A percentile compares a stretch with the other conserved stretches of the same genome.
Conservation (phyloP, 1,284 basidiomycete species). For the Xerocomus amazonicus region DNA sequence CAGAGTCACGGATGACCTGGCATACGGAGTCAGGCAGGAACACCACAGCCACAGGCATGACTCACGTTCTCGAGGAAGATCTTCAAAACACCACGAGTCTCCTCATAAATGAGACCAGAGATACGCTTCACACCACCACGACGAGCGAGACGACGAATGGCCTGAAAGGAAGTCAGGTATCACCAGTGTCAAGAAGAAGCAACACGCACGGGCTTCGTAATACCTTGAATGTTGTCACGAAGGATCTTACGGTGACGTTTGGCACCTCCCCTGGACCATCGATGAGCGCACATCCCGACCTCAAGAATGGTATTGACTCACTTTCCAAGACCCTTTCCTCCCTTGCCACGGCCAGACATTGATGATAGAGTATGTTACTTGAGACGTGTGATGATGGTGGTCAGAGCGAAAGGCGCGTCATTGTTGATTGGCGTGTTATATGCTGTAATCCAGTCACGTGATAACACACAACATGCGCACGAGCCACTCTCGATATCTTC, state of each 20-base stretch:
- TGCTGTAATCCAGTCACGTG: slow-evolving; percentile 26
- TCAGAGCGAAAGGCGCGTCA: slow-evolving; percentile 21
- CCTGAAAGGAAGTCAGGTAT: slow-evolving; percentile 39
- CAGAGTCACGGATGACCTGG: slow-evolving; percentile 80
- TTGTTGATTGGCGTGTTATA: slow-evolving; percentile 31
- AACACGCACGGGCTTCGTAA: slow-evolving; percentile 58
- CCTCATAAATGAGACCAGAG: slow-evolving; percentile 81
- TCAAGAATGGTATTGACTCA: slow-evolving; percentile 1
- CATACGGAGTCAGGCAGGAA: slow-evolving; percentile 54
- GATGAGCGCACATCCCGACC: slow-evolving; percentile 32
- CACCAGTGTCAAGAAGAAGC: slow-evolving; percentile 61
- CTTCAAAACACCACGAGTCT: slow-evolving; percentile 83
- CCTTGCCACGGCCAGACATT: slow-evolving; percentile 46
- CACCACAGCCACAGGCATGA: slow-evolving; percentile 6
- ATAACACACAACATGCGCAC: not conserved
- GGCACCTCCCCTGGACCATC: slow-evolving; percentile 74
- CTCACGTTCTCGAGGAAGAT: slow-evolving; percentile 67
- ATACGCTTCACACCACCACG: slow-evolving; percentile 87
- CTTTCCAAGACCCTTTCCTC: slow-evolving; percentile 38
- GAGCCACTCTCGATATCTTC: not conserved
- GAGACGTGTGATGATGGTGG: slow-evolving; percentile 21
- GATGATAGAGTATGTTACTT: slow-evolving; percentile 14
- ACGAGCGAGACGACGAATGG: slow-evolving; percentile 84
- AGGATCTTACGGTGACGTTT: slow-evolving; percentile 73
- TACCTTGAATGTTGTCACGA: slow-evolving; percentile 76